phyloP scores from a whole-genome alignment of 257 asterid species.

The Plectranthus barbatus region DNA sequence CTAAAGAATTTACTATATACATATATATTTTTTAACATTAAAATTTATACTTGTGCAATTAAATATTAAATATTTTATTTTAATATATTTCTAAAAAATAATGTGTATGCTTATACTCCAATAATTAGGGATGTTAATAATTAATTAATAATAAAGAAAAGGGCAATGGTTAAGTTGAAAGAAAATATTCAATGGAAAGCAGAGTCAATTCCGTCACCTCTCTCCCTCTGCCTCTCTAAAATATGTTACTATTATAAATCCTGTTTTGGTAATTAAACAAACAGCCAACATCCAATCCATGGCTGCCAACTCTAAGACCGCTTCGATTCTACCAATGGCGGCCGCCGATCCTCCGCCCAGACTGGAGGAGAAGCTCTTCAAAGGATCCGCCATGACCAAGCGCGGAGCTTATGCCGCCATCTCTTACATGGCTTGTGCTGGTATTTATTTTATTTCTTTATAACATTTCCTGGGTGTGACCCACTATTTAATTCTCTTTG shows the following conservation, averaged over 20 bases:
- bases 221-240: neutral
- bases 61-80: too few species aligned
- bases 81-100: too few species aligned
- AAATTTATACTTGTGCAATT: too few species aligned
- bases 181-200: neutral
- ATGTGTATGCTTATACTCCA: too few species aligned
- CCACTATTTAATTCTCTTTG: conserved; percentile 11
- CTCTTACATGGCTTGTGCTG: conserved; percentile 91
- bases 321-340: conserved; percentile 53
- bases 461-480: conserved; percentile 4
- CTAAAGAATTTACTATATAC: too few species aligned
- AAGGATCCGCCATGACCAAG: conserved; percentile 86
- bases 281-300: conserved; percentile 17
- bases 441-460: conserved; percentile 27
- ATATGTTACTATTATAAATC: neutral
- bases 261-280: neutral
- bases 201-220: neutral
- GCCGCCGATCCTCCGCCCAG: conserved; percentile 46
- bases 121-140: too few species aligned
- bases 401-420: conserved; percentile 92
- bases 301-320: conserved; percentile 28
- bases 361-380: conserved; percentile 74
- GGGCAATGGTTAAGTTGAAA: neutral
- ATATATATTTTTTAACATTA: too few species aligned
- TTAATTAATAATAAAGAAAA: too few species aligned